These are phyloP conservation scores for Xylariaceae sp. DNA, from an alignment of 2,329 filamentous ascomycete genomes.

Conservation along the genomic window DNA sequence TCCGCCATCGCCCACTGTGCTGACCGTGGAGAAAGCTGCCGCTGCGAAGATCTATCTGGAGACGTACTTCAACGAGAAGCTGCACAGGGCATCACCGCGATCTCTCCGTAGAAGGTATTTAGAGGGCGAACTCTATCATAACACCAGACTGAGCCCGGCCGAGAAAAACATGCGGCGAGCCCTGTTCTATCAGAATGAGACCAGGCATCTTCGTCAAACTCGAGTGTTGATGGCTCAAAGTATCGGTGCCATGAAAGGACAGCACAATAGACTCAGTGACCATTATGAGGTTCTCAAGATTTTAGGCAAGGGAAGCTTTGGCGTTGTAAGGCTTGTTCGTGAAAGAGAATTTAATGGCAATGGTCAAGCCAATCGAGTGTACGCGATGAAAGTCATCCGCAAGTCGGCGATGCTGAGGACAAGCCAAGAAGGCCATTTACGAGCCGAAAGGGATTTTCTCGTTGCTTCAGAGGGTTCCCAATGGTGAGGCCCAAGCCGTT, in stretches of 20 bases:
- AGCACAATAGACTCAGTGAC: conserved; percentile 48
- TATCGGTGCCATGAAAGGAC: conserved; percentile 35
- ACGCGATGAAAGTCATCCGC: conserved; percentile 94
- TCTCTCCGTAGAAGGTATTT: conserved; percentile 58
- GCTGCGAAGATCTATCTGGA: conserved; percentile 85
- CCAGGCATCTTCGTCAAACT: conserved; percentile 67
- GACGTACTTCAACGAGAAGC: conserved; percentile 71
- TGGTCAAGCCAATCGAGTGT: conserved; percentile 52
- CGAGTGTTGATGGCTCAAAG: conserved; percentile 66
- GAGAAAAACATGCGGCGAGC: conserved; percentile 52
- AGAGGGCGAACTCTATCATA: conserved; percentile 58
- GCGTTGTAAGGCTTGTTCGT: conserved; percentile 80
- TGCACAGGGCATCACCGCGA: conserved; percentile 55
- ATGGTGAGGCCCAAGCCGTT: conserved; percentile 49
- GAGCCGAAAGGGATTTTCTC: conserved; percentile 87
- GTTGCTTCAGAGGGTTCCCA: conserved; percentile 82
- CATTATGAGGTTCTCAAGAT: conserved; percentile 80
- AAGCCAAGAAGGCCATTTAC: conserved; percentile 86
- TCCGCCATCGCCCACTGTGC: conserved; percentile 32
- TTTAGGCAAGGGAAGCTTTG: conserved; percentile 91
- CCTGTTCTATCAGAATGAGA: conserved; percentile 65
- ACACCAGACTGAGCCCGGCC: conserved; percentile 47
- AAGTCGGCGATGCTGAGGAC: conserved; percentile 91
- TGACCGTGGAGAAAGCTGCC: conserved; percentile 72
- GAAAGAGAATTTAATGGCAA: conserved; percentile 44